These are phyloP conservation scores for Aspergillus hancockii DNA, from an alignment of 495 filamentous ascomycete species.

Conservation along the genomic window DNA sequence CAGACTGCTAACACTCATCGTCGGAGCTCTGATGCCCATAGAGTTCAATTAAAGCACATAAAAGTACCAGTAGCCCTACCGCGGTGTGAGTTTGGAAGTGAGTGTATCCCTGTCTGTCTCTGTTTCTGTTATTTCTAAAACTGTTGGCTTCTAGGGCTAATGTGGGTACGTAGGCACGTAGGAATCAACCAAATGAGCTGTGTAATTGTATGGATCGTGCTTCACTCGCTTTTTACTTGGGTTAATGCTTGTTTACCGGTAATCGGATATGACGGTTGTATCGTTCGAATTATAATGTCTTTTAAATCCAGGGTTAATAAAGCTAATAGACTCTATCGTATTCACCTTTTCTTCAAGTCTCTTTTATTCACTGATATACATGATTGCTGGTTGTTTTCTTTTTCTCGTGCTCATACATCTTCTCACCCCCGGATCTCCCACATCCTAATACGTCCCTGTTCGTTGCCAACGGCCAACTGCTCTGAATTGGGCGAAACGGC, in stretches of 20 bases:
- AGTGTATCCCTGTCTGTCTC: too few species aligned
- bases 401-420: neutral
- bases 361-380: conserved; percentile 4
- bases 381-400: conserved; percentile 2
- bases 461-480: conserved; percentile 81
- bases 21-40: too few species aligned
- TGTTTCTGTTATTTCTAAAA: too few species aligned
- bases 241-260: neutral
- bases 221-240: neutral
- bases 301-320: neutral
- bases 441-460: conserved; percentile 78
- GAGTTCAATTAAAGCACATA: too few species aligned
- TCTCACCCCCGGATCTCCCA: conserved; percentile 72
- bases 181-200: too few species aligned
- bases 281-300: neutral
- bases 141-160: too few species aligned
- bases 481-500: conserved; percentile 72
- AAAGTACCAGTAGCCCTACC: too few species aligned
- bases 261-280: neutral
- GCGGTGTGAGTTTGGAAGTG: too few species aligned
- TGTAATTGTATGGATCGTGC: neutral
- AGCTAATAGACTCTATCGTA: neutral
- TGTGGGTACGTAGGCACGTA: too few species aligned
- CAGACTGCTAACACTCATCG: too few species aligned
- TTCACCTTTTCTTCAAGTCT: neutral